Percentiles rank a stretch among this genome's conserved stretches.
phyloP scores from a whole-genome alignment of 2,329 filamentous ascomycete genomes.

The Colletotrichum cereale region DNA sequence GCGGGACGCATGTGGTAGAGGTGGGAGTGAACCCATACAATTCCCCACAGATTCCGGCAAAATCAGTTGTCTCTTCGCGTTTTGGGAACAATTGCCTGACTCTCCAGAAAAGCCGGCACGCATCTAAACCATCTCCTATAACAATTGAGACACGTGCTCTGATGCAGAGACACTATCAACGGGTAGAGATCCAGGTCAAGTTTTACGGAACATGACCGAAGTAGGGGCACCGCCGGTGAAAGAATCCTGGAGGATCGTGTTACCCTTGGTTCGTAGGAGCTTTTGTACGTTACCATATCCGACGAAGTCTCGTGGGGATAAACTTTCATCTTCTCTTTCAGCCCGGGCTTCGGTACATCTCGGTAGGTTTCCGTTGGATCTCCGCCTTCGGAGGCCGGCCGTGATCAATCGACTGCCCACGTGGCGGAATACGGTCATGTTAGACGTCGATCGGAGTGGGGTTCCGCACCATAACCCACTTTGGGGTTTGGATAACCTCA shows the following conservation, averaged over 20 bases:
- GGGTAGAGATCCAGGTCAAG: neutral
- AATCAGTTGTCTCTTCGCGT: neutral
- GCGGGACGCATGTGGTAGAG: neutral
- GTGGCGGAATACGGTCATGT: constrained; percentile 24
- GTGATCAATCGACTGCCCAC: constrained; percentile 15
- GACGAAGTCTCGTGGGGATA: neutral
- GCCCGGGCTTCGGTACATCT: neutral
- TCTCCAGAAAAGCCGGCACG: too few relatives aligned
- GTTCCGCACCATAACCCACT: constrained; percentile 17
- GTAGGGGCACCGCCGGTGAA: neutral
- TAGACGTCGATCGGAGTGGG: constrained; percentile 32
- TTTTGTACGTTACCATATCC: neutral
- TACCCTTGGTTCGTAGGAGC: neutral
- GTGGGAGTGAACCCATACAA: neutral
- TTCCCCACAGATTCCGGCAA: neutral
- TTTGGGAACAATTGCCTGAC: too few relatives aligned
- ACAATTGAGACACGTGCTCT: constrained; percentile 5
- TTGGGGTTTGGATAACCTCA: neutral
- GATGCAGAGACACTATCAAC: neutral
- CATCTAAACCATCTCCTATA: neutral
- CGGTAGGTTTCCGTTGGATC: neutral
- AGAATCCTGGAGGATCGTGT: neutral
- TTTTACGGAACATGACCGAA: constrained; percentile 23
- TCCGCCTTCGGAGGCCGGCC: constrained; percentile 8
- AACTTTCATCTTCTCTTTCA: neutral